phyloP scores from a whole-genome alignment of 257 asterid species.

The Penstemon davidsonii region DNA sequence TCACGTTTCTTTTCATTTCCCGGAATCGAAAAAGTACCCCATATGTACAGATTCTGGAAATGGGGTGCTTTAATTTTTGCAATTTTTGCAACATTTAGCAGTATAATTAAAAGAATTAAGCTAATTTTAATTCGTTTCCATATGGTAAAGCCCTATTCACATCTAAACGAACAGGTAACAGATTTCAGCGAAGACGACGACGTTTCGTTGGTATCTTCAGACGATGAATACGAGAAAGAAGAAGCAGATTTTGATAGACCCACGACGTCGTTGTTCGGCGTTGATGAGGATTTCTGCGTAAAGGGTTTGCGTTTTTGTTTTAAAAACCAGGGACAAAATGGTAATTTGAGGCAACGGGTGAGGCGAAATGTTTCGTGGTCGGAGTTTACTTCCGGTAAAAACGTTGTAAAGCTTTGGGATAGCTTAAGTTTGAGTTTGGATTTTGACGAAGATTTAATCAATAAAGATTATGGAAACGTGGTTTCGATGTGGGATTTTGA shows the following conservation, averaged over 20 bases:
- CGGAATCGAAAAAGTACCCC: constrained; percentile 29
- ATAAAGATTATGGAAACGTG: constrained; percentile 36
- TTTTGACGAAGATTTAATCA: constrained; percentile 54
- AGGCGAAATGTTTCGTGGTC: constrained; percentile 47
- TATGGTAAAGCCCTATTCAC: constrained; percentile 43
- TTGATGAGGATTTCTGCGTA: constrained; percentile 46
- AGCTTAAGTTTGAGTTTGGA: constrained; percentile 63
- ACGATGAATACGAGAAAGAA: constrained; percentile 40
- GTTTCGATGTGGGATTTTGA: constrained; percentile 67
- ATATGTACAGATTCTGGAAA: constrained; percentile 61
- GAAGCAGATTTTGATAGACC: constrained; percentile 32
- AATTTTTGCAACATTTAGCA: constrained; percentile 60
- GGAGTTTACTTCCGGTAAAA: constrained; percentile 54
- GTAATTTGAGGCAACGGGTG: constrained; percentile 38
- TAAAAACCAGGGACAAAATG: constrained; percentile 32
- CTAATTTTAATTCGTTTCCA: constrained; percentile 51
- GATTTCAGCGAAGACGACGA: constrained; percentile 60
- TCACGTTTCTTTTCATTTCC: constrained; percentile 47
- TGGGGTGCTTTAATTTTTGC: constrained; percentile 88
- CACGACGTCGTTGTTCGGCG: constrained; percentile 36
- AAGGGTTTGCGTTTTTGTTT: constrained; percentile 41
- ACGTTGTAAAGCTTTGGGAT: constrained; percentile 90
- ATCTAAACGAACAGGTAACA: constrained; percentile 40
- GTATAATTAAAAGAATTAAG: constrained; percentile 55
- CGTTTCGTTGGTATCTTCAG: constrained; percentile 43